Evolutionary conservation across 2,329 filamentous ascomycete genomes (phyloP), one percentile per base, ranked within the genome.

Genomic region (Magnaporthales sp.): DNA sequence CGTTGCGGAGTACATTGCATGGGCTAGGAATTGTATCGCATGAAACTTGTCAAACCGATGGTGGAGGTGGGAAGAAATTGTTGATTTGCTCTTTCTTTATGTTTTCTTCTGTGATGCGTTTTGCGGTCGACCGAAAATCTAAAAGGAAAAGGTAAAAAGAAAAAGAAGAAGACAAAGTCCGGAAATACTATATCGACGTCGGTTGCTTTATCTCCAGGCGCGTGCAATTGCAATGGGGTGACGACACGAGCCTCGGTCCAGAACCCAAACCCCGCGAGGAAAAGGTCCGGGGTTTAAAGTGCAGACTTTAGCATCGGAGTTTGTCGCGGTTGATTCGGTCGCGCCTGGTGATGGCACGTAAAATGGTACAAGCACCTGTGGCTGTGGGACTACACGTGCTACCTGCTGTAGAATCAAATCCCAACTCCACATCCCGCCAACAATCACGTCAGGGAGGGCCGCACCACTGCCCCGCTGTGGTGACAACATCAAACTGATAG

Each of bases 1-100:
- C 73, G 91, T 91, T 72, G 92, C 89, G 70, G 83, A 80, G 73
- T 89, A 80, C 87, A 89, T 89, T 58, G 64, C 54, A 58, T 58
- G 54, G 54, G 54, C 24, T 58, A 24, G 54, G 22, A 26, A 15
- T 13, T 22, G 54, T 22, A 13, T 58, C 10, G 54, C 54, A 58
- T 58, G 15, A 22, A 26, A 26, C 24, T 24, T 58, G 24, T 58
- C n/a, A 56, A 56, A 4, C 7, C 32, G 13, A 38, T 8, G 13
- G n/a, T 54, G 15, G n/a, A 22, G 46, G 51, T 56, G 51, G n/a
- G 51, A 15, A 22, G 32, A 3, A 38, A 15, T 11, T 11, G 31
- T 3, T 32, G 32, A 2, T 38, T 38, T 38, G 19, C 11, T 15
- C 4, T 46, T 9, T 46, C 38, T n/a, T 46, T 46, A 13, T 6